phyloP scores from a whole-genome alignment of 768 basidiomycete genomes.

The Rhizopogon salebrosus region DNA sequence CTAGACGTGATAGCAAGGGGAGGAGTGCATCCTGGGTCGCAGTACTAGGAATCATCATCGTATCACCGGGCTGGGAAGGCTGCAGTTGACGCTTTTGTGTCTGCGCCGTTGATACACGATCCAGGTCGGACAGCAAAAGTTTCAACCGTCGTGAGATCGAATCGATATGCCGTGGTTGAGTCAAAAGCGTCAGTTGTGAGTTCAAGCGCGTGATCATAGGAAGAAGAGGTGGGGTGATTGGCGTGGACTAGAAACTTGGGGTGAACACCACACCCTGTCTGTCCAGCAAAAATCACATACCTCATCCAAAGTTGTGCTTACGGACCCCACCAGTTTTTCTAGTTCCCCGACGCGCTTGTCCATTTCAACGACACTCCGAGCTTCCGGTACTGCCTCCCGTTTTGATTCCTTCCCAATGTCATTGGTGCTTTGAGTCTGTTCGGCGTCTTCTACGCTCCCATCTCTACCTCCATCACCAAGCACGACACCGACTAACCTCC shows the following conservation, averaged over 20 bases:
- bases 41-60: constrained; percentile 5
- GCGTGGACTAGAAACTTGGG: constrained; percentile 46
- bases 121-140: constrained; percentile 86
- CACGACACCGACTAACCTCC: constrained; percentile 55
- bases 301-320: constrained; percentile 77
- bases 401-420: constrained; percentile 8
- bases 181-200: constrained; percentile 79
- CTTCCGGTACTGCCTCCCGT: constrained; percentile 27
- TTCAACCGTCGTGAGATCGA: constrained; percentile 92
- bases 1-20: constrained; percentile 64
- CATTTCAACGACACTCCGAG: constrained; percentile 60
- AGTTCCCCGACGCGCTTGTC: constrained; percentile 82
- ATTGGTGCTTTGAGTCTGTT: constrained; percentile 4
- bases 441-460: constrained; percentile 2
- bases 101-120: constrained; percentile 57
- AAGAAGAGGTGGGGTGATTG: constrained; percentile 75
- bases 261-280: background rate
- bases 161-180: constrained; percentile 95
- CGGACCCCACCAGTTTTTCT: constrained; percentile 79
- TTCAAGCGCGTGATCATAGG: constrained; percentile 79
- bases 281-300: constrained; percentile 34
- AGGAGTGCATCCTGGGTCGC: constrained; percentile 54
- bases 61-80: constrained; percentile 2
- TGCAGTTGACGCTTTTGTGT: constrained; percentile 18
- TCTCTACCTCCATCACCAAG: constrained; percentile 23